Evolutionary conservation across 2,329 filamentous ascomycete genomes (phyloP), one percentile per base, ranked within the genome.

Genomic region (Coniochaeta sp.): DNA sequence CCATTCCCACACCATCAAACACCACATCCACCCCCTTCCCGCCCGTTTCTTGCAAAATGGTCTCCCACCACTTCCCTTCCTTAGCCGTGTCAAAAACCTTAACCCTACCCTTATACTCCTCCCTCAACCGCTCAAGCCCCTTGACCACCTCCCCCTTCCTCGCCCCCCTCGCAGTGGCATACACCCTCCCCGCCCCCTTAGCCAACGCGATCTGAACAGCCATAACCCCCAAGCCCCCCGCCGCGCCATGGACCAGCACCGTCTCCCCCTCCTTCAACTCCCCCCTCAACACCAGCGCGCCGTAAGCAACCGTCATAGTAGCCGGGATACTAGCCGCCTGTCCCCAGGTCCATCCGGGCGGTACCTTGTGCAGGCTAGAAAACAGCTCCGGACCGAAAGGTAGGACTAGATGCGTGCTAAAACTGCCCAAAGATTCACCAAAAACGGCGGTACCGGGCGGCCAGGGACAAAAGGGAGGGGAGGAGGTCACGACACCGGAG

Each of bases 1-100:
- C 77, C 22, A 79, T 68, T 1, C 81, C 80, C 10, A 83, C 78
- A 7, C 74, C 72, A 64, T 85, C 81, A 57, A 78, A 78, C 12
- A 83, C 75, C 0, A 81, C 70, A 64, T 84, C 73, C 2, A 78
- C 79, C 0, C 81, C 81, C 27, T 68, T 65, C 0, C 73, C 72
- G 1, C 62, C 56, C 0, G 78, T 82, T 18, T 74, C 55, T 2
- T 65, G 61, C n/a, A 72, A 64, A 2, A 84, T 74, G 13, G 67
- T 58, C n/a, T 74, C 65, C 59, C 74, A 75, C 81, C 80, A 85
- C 0, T 65, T 53, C 12, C 26, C 46, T 14, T 26, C 48, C 1
- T 20, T 51, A 4, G 61, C 57, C 5, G 55, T 54, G 56, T 76
- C 73, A 57, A 75, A 61, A 28, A 81, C 64, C 49, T 67, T 69